Evolutionary conservation across 345 rosid species (phyloP).

Genomic region (Angophora floribunda): DNA sequence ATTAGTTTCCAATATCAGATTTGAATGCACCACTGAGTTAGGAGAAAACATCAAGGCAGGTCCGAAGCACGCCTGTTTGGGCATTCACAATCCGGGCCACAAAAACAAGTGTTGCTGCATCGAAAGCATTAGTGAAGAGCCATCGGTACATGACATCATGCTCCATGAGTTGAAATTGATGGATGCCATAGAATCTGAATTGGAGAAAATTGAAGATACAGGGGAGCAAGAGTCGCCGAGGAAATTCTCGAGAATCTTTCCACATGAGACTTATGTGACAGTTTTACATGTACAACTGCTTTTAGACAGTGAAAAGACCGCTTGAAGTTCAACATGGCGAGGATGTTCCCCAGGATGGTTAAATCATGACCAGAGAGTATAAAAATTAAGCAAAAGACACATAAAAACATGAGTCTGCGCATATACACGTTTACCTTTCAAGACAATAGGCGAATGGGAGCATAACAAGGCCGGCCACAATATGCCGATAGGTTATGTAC

Average conservation of each 20-base stretch:
- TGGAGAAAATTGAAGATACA: not conserved
- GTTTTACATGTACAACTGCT: not conserved
- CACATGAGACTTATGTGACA: not conserved
- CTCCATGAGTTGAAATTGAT: not conserved
- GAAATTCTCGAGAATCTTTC: not conserved
- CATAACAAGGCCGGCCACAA: constrained; percentile 30
- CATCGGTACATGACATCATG: not conserved
- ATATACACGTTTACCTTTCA: constrained; percentile 22
- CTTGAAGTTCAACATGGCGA: not conserved
- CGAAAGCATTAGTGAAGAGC: not conserved
- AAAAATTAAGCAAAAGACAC: not conserved
- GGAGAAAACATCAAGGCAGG: not conserved
- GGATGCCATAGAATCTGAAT: not conserved
- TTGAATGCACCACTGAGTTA: not conserved
- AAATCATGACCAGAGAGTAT: not conserved
- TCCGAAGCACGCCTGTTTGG: not conserved
- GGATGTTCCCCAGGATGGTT: not conserved
- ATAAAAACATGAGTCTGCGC: not conserved
- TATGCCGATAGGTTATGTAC: constrained; percentile 53
- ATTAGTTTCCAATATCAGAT: not conserved
- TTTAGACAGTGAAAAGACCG: not conserved
- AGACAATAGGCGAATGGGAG: constrained; percentile 51
- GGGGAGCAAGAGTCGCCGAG: not conserved
- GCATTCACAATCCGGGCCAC: not conserved
- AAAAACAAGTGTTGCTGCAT: not conserved